phyloP scores from a whole-genome alignment of 805 yeast genomes.

The Candida ascalaphidarum region DNA sequence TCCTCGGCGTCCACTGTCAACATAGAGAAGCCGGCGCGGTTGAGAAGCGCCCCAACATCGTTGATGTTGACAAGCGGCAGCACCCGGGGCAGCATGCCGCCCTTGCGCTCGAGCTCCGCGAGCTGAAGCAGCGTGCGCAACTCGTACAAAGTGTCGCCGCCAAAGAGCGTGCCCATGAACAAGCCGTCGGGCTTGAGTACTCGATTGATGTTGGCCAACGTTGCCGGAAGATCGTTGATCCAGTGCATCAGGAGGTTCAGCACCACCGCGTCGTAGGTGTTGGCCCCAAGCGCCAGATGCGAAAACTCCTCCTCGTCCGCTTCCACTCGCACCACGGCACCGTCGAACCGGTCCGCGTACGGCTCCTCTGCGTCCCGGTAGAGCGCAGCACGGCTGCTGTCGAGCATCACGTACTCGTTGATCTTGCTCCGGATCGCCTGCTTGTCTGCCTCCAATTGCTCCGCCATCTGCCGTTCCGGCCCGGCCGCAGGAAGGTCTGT shows the following conservation, averaged over 20 bases:
- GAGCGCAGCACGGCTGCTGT: slow-evolving; percentile 47
- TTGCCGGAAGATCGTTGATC: slow-evolving; percentile 76
- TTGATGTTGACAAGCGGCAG: slow-evolving; percentile 74
- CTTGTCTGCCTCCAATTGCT: slow-evolving; percentile 45
- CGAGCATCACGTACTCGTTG: slow-evolving; percentile 55
- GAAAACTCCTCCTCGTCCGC: slow-evolving; percentile 63
- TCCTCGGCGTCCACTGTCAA: slow-evolving; percentile 82
- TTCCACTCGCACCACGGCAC: slow-evolving; percentile 40
- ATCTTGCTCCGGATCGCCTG: slow-evolving; percentile 43
- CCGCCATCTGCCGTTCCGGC: slow-evolving; percentile 25
- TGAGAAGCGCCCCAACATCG: slow-evolving; percentile 67
- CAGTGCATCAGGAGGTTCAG: slow-evolving; percentile 74
- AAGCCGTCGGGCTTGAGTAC: slow-evolving; percentile 73
- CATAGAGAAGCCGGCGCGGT: slow-evolving; percentile 69
- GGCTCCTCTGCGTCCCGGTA: slow-evolving; percentile 36
- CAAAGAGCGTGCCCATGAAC: slow-evolving; percentile 72
- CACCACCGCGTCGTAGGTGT: slow-evolving; percentile 58
- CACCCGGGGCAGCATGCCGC: slow-evolving; percentile 74
- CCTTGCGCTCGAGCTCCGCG: slow-evolving; percentile 72
- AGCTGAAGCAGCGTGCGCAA: slow-evolving; percentile 71
- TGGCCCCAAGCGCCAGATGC: slow-evolving; percentile 27
- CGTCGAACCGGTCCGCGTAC: slow-evolving; percentile 35
- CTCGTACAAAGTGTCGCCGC: slow-evolving; percentile 82
- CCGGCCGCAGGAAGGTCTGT: slow-evolving; percentile 9
- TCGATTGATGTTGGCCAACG: slow-evolving; percentile 44